Evolutionary conservation across 352 stramenopile species (phyloP), one percentile per base, ranked within the genome.

Genomic region (Phytophthora palmivora): DNA sequence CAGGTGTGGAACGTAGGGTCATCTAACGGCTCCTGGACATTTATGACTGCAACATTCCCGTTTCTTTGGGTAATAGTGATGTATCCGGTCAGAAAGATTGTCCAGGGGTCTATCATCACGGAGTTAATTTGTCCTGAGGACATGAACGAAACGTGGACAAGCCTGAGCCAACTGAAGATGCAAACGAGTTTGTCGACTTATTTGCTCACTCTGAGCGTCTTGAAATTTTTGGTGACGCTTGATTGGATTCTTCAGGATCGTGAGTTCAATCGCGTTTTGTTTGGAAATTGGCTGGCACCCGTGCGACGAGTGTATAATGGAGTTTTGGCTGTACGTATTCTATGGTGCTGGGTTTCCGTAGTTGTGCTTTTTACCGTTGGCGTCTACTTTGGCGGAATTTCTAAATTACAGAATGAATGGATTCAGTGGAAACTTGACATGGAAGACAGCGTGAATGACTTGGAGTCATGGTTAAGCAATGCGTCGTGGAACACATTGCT

Each of bases 11-110:
- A 74, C 49, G 22, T 61, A 14, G 59, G 45, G 4, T 57, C 47
- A 24, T 59, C 71, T 15, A 63, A 85, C 32, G 81, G 81, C 16
- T 90, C 81, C 0, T 88, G 76, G 76, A 87, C 81, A 24, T 79
- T 90, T 24, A 21, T 85, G 42, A 54, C 46, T n/a, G 36, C 69
- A 46, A 26, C 53, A 15, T 79, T 70, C 16, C 78, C 78, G 4
- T 63, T 82, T 6, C 10, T 68, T 5, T 89, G 78, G 78, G 59
- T 51, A 16, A 34, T 37, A 21, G 18, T 63, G 36, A 49, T 67
- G 18, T 72, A 43, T 18, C 0, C 55, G 66, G 44, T 14, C 36
- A 63, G 19, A 52, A 68, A 38, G 16, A 45, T 45, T 46, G 59
- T 16, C 9, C 45, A n/a, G 6, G 32, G 21, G 10, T 58, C 43